Evolutionary conservation across 345 rosid species (phyloP).

Genomic region (Punica granatum): DNA sequence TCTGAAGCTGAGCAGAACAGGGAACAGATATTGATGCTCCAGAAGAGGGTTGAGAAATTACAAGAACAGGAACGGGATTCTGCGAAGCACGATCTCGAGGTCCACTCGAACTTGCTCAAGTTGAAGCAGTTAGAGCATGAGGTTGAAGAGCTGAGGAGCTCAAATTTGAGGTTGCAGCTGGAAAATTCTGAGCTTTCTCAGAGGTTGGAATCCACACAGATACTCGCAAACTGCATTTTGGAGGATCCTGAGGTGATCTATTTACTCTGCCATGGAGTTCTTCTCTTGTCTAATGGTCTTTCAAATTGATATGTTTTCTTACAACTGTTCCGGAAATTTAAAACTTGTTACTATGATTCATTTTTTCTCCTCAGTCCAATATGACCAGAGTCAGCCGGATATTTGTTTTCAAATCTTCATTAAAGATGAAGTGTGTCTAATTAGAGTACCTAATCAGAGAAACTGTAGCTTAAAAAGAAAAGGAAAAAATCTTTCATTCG

Average conservation of each 20-base stretch:
- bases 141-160: slow-evolving; percentile 55
- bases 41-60: slow-evolving; percentile 48
- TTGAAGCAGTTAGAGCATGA: slow-evolving; percentile 53
- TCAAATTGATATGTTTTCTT: slow-evolving; percentile 3
- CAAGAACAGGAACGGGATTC: slow-evolving; percentile 51
- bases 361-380: too few relatives aligned
- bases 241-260: slow-evolving; percentile 53
- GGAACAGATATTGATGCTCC: slow-evolving; percentile 57
- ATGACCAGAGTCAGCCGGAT: too few relatives aligned
- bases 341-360: too few relatives aligned
- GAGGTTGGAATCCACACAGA: slow-evolving; percentile 51
- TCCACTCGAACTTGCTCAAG: slow-evolving; percentile 33
- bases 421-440: too few relatives aligned
- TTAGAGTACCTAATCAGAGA: too few relatives aligned
- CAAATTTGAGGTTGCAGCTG: slow-evolving; percentile 41
- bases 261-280: neutral
- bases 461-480: too few relatives aligned
- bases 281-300: neutral
- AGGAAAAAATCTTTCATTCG: too few relatives aligned
- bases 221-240: slow-evolving; percentile 45
- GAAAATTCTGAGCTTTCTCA: slow-evolving; percentile 54
- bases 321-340: too few relatives aligned
- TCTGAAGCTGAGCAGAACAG: slow-evolving; percentile 63
- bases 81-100: slow-evolving; percentile 22
- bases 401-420: too few relatives aligned